Percentiles rank a stretch among this genome's conserved stretches.
These are phyloP conservation scores for Meredithiella fracta DNA, from an alignment of 2,329 filamentous ascomycete species.

Conservation along the genomic window DNA sequence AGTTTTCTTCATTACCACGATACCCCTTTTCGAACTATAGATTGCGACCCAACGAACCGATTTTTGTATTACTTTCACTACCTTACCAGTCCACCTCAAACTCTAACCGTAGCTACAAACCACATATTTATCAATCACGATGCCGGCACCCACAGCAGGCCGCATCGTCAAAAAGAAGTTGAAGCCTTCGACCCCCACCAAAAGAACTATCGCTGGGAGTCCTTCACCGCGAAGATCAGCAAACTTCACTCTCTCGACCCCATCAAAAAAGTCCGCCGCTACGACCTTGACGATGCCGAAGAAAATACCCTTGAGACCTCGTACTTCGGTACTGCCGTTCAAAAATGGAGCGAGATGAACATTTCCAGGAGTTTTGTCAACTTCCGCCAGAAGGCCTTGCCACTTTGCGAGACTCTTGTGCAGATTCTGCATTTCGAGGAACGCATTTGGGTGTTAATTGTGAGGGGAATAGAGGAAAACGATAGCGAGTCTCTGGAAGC, in stretches of 20 bases:
- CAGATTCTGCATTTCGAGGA: slow-evolving; percentile 85
- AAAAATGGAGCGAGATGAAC: slow-evolving; percentile 86
- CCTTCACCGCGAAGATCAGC: slow-evolving; percentile 76
- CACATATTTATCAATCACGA: slow-evolving; percentile 16
- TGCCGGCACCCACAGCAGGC: slow-evolving; percentile 47
- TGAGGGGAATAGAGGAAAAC: slow-evolving; percentile 57
- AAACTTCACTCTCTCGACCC: slow-evolving; percentile 84
- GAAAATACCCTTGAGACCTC: slow-evolving; percentile 64
- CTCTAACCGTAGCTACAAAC: background rate
- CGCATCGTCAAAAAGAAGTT: slow-evolving; percentile 54
- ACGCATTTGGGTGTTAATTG: slow-evolving; percentile 63
- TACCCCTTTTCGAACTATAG: background rate
- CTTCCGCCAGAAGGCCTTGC: slow-evolving; percentile 59
- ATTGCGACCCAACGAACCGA: background rate
- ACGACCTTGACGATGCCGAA: slow-evolving; percentile 59
- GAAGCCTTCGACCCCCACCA: slow-evolving; percentile 58
- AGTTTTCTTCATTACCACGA: background rate
- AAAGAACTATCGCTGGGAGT: slow-evolving; percentile 78
- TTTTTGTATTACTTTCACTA: no score
- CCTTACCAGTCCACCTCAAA: background rate
- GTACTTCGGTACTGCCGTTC: slow-evolving; percentile 66
- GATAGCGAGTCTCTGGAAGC: slow-evolving; percentile 74
- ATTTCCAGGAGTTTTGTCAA: slow-evolving; percentile 62
- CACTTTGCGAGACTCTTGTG: slow-evolving; percentile 74
- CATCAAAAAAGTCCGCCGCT: slow-evolving; percentile 70